Conservation (phyloP, 2,329 filamentous ascomycete species). For the Apiospora pterosperma region DNA sequence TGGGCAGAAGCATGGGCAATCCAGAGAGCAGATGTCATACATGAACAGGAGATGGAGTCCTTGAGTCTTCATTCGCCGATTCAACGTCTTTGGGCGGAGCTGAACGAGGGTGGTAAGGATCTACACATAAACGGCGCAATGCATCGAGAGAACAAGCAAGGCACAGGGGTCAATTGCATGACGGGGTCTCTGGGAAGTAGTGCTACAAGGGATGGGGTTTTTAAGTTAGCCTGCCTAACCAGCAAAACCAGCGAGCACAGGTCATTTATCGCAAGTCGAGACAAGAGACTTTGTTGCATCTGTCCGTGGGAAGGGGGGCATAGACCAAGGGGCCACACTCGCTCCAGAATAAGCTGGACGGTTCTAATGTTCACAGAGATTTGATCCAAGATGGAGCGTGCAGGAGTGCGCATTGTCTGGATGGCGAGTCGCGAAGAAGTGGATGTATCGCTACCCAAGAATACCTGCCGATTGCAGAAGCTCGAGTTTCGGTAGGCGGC, state of each 20-base stretch:
- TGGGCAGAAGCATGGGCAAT: neutral
- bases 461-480: neutral
- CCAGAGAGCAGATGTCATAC: conserved; percentile 5
- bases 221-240: neutral
- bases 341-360: neutral
- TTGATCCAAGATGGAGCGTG: too few relatives aligned
- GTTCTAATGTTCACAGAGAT: neutral
- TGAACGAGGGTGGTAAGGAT: conserved; percentile 2
- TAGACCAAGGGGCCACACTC: neutral
- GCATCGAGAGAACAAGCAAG: conserved; percentile 1
- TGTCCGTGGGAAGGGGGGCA: neutral
- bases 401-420: neutral
- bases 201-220: neutral
- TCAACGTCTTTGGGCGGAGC: neutral
- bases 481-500: conserved; percentile 1
- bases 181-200: conserved; percentile 1
- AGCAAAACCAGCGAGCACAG: neutral
- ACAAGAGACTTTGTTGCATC: neutral
- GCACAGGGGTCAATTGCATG: conserved; percentile 6
- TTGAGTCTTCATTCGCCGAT: neutral
- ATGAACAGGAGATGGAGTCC: neutral
- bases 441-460: neutral
- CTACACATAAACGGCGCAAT: conserved; percentile 1
- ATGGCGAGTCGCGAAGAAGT: neutral
- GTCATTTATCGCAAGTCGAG: too few relatives aligned